A percentile compares a stretch with the other conserved stretches of the same genome.
Conservation (phyloP, 192 early-diverging fungal species). For the Entomortierella beljakovae region DNA sequence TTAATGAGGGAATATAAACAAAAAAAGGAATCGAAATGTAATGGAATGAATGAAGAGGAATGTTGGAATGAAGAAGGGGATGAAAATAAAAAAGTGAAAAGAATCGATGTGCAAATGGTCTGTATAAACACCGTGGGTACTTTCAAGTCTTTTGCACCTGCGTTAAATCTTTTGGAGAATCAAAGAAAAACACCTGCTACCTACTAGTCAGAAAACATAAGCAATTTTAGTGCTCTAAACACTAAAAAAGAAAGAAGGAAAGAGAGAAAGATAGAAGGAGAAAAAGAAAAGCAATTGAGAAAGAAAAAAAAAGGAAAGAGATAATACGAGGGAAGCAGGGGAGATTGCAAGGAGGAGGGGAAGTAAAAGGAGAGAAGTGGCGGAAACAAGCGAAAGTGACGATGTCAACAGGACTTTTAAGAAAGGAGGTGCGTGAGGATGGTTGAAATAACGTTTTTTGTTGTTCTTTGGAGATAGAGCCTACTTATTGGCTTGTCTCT, state of each 20-base stretch:
- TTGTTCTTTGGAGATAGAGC: too few relatives aligned
- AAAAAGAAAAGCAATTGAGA: too few relatives aligned
- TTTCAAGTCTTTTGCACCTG: background rate
- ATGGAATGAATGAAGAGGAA: background rate
- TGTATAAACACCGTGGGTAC: background rate
- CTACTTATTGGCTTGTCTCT: too few relatives aligned
- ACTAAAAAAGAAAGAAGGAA: background rate
- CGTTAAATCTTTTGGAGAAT: background rate
- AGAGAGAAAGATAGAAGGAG: slow-evolving; percentile 6
- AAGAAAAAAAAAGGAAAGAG: background rate
- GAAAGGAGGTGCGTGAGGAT: background rate
- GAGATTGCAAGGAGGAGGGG: slow-evolving; percentile 10
- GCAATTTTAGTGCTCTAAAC: background rate
- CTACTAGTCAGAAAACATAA: background rate
- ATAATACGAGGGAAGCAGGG: slow-evolving; percentile 5
- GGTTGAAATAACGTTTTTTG: slow-evolving; percentile 12
- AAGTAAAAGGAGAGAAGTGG: slow-evolving; percentile 4
- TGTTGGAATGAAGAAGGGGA: background rate
- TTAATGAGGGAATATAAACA: background rate
- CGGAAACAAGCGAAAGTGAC: background rate
- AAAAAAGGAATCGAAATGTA: background rate
- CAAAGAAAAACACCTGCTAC: background rate
- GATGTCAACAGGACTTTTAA: background rate
- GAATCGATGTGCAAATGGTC: background rate
- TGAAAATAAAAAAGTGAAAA: background rate